phyloP scores from a whole-genome alignment of 1,284 basidiomycete genomes.

The Ceratobasidium sp. region DNA sequence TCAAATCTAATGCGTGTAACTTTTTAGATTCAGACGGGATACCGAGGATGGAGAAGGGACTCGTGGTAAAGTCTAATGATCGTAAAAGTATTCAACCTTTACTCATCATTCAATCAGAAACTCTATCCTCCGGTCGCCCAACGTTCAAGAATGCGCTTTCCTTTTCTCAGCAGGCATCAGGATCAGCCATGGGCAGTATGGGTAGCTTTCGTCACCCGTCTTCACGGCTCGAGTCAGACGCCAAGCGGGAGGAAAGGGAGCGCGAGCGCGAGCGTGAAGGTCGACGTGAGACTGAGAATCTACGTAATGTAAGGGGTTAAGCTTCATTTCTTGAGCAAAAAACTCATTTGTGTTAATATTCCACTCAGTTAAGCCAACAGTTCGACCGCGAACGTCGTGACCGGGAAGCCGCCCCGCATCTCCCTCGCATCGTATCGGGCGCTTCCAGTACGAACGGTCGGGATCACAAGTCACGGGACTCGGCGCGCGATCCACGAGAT shows the following conservation, averaged over 20 bases:
- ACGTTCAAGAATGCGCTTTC: constrained; percentile 65
- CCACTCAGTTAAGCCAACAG: constrained; percentile 23
- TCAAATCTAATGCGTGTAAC: constrained; percentile 8
- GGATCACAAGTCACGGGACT: constrained; percentile 20
- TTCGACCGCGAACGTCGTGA: constrained; percentile 38
- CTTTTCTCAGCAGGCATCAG: constrained; percentile 77
- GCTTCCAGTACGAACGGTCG: constrained; percentile 25
- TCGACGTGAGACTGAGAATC: constrained; percentile 50
- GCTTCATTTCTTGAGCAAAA: neutral
- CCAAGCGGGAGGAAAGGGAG: constrained; percentile 52
- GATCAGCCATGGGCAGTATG: constrained; percentile 59
- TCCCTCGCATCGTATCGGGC: constrained; percentile 26
- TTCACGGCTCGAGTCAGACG: constrained; percentile 57
- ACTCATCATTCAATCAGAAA: constrained; percentile 29
- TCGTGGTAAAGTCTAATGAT: constrained; percentile 4
- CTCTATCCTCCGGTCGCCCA: constrained; percentile 57
- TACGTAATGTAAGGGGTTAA: constrained; percentile 29
- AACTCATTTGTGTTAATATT: constrained; percentile 1
- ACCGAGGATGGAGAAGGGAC: constrained; percentile 34
- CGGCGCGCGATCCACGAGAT: constrained; percentile 15
- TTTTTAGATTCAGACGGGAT: constrained; percentile 22
- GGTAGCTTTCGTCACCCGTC: constrained; percentile 87
- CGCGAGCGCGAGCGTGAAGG: constrained; percentile 53
- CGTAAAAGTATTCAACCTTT: neutral
- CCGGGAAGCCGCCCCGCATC: constrained; percentile 34